Evolutionary conservation across 345 rosid genomes (phyloP), one percentile per base, ranked within the genome.

Genomic region (Firmiana major): DNA sequence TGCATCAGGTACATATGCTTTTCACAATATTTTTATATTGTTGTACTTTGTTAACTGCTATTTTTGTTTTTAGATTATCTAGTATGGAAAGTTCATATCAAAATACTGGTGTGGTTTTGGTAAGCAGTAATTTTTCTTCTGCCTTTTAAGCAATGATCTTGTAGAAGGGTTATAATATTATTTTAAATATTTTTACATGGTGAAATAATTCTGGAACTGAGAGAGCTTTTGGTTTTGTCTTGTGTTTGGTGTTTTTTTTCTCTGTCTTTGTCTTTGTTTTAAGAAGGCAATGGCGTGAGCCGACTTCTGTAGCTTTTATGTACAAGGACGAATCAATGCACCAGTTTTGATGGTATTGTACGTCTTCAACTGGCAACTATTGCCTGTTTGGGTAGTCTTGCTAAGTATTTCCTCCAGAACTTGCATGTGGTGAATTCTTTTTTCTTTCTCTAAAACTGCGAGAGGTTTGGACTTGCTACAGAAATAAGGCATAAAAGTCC

Each of bases 241-340:
- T 89, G 83, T 86, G 82, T 92, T 87, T 89, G 89, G 84, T 87
- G 90, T 88, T 84, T 83, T 82, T 82, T 86, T 78, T 91, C 85
- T 88, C 91, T 95, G 90, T 87, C 92, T 31, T 94, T 87, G 87
- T 88, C 67, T 87, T 84, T 90, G 92, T 87, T 88, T 86, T 88
- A 85, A 90, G 97, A 93, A 90, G 98, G 97, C 91, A 90, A 86
- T 87, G 88, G 89, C 82, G 87, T 92, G 97, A 90, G 93, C 94
- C 86, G 91, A 89, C 91, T 84, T 86, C 97, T 89, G 90, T 96
- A 87, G 97, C 98, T 88, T 88, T 90, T 83, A 87, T 92, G 90
- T 89, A 82, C 99, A 88, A 94, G 93, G 93, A 90, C 91, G 94
- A 93, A 84, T 81, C 92, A 78, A 83, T 89, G 89, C 93, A 87